Percentiles rank a stretch among this genome's conserved stretches.
Evolutionary conservation across 768 basidiomycete species (phyloP).

Genomic region (Phlebiopsis flavidoalba): DNA sequence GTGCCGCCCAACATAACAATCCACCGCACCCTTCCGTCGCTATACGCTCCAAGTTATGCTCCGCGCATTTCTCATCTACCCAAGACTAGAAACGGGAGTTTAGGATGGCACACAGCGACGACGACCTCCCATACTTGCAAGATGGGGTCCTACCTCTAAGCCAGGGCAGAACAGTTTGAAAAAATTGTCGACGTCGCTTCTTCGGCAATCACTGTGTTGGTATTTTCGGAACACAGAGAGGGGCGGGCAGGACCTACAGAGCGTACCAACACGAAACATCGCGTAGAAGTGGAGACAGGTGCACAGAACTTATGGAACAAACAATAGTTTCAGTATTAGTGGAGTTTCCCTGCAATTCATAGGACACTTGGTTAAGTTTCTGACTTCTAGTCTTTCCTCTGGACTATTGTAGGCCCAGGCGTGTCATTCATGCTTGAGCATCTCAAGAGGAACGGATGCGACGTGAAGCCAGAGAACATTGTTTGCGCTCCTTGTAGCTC

Average conservation of each 20-base stretch:
- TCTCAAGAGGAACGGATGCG: constrained; percentile 67
- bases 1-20: no score
- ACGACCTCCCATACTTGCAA: constrained; percentile 10
- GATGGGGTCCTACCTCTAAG: constrained; percentile 7
- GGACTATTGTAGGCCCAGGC: constrained; percentile 56
- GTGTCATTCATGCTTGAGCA: constrained; percentile 92
- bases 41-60: no score
- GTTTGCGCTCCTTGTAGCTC: constrained; percentile 81
- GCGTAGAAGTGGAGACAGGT: constrained; percentile 50
- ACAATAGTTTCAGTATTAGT: constrained; percentile 38
- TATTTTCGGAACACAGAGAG: constrained; percentile 39
- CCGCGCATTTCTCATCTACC: no score
- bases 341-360: background rate
- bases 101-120: constrained; percentile 5
- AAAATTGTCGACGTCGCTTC: constrained; percentile 48
- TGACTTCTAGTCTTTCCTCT: background rate
- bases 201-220: constrained; percentile 46
- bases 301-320: constrained; percentile 41
- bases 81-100: no score
- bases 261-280: constrained; percentile 36
- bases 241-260: constrained; percentile 28
- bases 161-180: constrained; percentile 36
- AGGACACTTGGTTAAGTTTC: constrained; percentile 1
- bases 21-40: no score
- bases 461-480: constrained; percentile 67